Evolutionary conservation across 352 stramenopile species (phyloP).

Genomic region (Globisporangium polare): DNA sequence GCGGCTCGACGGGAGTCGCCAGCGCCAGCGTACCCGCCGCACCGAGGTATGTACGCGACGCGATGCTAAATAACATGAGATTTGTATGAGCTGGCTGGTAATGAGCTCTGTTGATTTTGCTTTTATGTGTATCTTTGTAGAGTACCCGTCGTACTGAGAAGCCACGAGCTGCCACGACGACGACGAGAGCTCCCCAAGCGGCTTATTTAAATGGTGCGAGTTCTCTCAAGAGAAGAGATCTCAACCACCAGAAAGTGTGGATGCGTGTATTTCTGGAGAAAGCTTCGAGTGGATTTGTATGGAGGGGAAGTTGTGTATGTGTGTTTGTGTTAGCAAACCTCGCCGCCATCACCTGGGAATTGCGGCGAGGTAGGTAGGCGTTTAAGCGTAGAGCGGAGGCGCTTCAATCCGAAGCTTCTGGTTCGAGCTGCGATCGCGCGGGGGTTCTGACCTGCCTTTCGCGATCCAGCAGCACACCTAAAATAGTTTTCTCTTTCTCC

Average conservation of each 20-base stretch:
- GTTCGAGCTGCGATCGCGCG: too few relatives aligned
- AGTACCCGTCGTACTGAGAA: conserved; percentile 5
- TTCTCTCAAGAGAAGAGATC: not conserved
- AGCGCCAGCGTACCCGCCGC: not conserved
- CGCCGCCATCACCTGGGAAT: not conserved
- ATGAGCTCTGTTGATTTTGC: not conserved
- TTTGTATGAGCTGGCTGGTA: not conserved
- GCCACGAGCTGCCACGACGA: not conserved
- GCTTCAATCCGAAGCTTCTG: not conserved
- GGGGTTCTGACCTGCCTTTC: too few relatives aligned
- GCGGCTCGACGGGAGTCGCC: not conserved
- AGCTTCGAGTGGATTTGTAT: not conserved
- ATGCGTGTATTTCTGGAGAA: not conserved
- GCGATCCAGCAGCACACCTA: too few relatives aligned
- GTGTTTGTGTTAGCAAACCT: not conserved
- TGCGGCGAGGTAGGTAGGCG: not conserved
- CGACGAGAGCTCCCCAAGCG: not conserved
- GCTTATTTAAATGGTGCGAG: not conserved
- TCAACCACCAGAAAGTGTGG: not conserved
- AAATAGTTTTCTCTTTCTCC: too few relatives aligned
- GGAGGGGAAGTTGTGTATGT: not conserved
- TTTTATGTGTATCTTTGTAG: conserved; percentile 4
- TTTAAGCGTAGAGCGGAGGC: not conserved
- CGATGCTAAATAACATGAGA: too few relatives aligned
- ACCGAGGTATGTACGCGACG: conserved; percentile 3